Base-by-base conservation (phyloP, 805 yeast species). In the Barnettozyma vustinii region DNA sequence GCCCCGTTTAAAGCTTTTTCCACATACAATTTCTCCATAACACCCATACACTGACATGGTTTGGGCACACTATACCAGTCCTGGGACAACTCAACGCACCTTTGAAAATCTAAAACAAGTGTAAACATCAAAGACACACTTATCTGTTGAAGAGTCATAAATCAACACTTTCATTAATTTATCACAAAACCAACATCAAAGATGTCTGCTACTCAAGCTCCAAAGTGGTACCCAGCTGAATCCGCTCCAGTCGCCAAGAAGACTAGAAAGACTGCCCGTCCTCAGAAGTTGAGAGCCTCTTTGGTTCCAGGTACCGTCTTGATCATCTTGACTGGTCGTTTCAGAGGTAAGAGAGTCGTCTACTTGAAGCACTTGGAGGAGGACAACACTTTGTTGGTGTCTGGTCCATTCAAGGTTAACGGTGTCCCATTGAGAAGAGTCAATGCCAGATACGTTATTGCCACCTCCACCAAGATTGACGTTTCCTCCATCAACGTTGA, bases 401-500 rank as follows among this genome's bases (percentile, higher is more conserved):
- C 97, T 56, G 99, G 99, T 73, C 99, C 99, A 68, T 94, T 92
- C 96, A 92, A 94, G 84, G 88, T 92, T 69, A 92, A 92, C 80
- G 99, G 99, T 81, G 99, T 92, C 64, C 98, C 99, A 74, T 82
- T 92, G 75, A 90, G 98, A 86, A 88, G 97, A 83, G 98, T 92
- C 65, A 94, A 92, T 75, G 84, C 97, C 66, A 88, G 96, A 76
- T 94, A 92, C 79, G 99, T 94, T 65, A 92, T 92, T 77, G 98
- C 97, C 68, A 92, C 99, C 70, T 89, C 97, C 63, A 94, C 99
- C 76, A 76, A 80, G 73, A 87, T 94, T 67, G 75, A 81, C 61
- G 84, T 92, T 62, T 79, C 81, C 51, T 74, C 83, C 60, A 88
- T 90, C 62, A 87, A 87, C 68, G 90, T 87, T 63, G 78, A 89